Percentiles rank a stretch among this genome's conserved stretches.
These are phyloP conservation scores for Aureobasidium zeae DNA, from an alignment of 2,329 filamentous ascomycete genomes.

Conservation along the genomic window DNA sequence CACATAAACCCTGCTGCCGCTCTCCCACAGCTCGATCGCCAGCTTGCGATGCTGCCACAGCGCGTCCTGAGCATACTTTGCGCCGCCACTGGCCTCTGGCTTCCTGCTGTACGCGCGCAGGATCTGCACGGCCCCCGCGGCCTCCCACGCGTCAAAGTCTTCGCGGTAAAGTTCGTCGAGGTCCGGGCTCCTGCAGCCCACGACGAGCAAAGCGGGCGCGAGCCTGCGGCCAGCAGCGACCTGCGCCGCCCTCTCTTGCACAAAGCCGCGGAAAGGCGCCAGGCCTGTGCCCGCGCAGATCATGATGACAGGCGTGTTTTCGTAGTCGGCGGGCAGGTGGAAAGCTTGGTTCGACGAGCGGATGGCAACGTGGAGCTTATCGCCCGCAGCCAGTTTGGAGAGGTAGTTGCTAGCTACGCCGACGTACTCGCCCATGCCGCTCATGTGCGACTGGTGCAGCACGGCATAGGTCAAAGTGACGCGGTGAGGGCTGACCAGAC, in stretches of 20 bases:
- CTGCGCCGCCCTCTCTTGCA: constrained; percentile 67
- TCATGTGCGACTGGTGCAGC: constrained; percentile 22
- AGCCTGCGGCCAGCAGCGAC: constrained; percentile 42
- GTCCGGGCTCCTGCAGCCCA: constrained; percentile 49
- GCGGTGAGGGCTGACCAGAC: constrained; percentile 23
- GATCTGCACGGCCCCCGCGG: constrained; percentile 51
- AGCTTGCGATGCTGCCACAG: constrained; percentile 41
- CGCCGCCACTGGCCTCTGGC: constrained; percentile 37
- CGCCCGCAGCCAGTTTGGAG: constrained; percentile 31
- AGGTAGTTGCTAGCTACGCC: constrained; percentile 39
- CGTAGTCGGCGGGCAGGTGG: constrained; percentile 35
- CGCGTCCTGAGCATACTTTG: constrained; percentile 45
- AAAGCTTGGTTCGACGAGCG: constrained; percentile 35
- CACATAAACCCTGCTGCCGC: constrained; percentile 51
- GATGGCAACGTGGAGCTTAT: constrained; percentile 36
- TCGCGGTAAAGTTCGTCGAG: constrained; percentile 53
- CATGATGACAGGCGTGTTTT: constrained; percentile 60
- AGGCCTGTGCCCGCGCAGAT: constrained; percentile 96
- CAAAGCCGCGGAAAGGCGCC: constrained; percentile 97
- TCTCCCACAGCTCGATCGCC: constrained; percentile 37
- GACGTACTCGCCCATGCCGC: constrained; percentile 29
- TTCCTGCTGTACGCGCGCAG: constrained; percentile 50
- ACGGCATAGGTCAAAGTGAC: constrained; percentile 57
- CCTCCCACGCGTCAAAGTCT: constrained; percentile 51
- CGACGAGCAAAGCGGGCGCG: constrained; percentile 50